Percentiles rank a stretch among this genome's conserved stretches.
Conservation (phyloP, 495 filamentous ascomycete species). For the Neurospora intermedia region DNA sequence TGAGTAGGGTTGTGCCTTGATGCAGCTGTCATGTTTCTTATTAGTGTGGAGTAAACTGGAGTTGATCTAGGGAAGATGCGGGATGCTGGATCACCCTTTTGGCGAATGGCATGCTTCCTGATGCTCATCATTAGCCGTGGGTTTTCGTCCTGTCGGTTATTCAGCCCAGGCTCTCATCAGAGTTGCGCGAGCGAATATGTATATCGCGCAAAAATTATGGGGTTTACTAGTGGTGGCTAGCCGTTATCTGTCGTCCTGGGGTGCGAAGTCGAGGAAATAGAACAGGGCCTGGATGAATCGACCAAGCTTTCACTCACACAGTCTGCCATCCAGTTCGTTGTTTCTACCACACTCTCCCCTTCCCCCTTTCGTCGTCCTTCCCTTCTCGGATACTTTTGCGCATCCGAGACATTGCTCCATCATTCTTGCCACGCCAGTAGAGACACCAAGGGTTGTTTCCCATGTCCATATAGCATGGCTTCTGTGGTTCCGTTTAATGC, state of each 20-base stretch:
- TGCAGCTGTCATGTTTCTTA: background rate
- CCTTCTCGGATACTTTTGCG: background rate
- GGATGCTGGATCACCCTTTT: background rate
- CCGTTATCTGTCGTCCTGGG: background rate
- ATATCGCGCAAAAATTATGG: background rate
- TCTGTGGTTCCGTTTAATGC: background rate
- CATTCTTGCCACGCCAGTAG: background rate
- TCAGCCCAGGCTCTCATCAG: background rate
- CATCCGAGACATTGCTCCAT: background rate
- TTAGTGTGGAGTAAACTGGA: background rate
- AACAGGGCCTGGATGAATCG: background rate
- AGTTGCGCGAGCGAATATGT: background rate
- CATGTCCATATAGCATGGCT: background rate
- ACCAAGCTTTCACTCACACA: background rate
- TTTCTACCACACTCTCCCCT: background rate
- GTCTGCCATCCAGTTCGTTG: background rate
- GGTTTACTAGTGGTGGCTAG: background rate
- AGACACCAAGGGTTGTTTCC: background rate
- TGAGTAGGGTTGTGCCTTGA: background rate
- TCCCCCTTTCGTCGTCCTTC: background rate
- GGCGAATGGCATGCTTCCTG: background rate
- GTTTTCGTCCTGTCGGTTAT: background rate
- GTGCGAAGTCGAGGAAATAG: background rate
- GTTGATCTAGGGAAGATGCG: background rate
- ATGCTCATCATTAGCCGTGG: background rate